Percentiles rank a stretch among this genome's conserved stretches.
Conservation (phyloP, 2,329 filamentous ascomycete species). For the Aspergillus phoenicis region DNA sequence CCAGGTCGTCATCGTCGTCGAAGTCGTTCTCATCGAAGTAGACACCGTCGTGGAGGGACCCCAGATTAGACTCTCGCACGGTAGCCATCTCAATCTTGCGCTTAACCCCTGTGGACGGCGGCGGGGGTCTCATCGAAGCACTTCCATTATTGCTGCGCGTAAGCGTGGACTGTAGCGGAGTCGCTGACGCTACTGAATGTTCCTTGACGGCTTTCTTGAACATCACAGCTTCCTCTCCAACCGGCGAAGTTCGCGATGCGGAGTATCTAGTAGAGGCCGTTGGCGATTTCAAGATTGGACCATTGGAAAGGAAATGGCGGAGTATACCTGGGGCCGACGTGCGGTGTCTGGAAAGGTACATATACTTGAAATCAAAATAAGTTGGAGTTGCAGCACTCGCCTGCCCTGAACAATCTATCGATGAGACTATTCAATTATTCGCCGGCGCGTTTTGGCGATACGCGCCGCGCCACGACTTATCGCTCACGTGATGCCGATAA, state of each 20-base stretch:
- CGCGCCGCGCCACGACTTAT: background rate
- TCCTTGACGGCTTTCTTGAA: constrained; percentile 47
- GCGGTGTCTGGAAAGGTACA: constrained; percentile 29
- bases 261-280: constrained; percentile 29
- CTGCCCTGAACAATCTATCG: background rate
- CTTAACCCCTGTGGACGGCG: constrained; percentile 37
- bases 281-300: constrained; percentile 22
- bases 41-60: constrained; percentile 52
- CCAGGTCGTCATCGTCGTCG: constrained; percentile 78
- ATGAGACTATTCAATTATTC: background rate
- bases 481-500: constrained; percentile 21
- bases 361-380: constrained; percentile 19
- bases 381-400: background rate
- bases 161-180: constrained; percentile 37
- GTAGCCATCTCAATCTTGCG: constrained; percentile 42
- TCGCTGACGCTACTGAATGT: constrained; percentile 35
- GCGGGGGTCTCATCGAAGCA: constrained; percentile 23
- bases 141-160: constrained; percentile 30
- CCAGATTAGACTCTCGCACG: constrained; percentile 37
- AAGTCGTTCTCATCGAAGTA: constrained; percentile 81
- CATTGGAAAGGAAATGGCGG: constrained; percentile 27
- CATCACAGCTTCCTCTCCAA: constrained; percentile 32
- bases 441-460: background rate
- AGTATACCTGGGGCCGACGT: constrained; percentile 23
- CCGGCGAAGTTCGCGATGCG: constrained; percentile 24